Conservation (phyloP, 139 green algal genomes). For the Picochlorum sp. region DNA sequence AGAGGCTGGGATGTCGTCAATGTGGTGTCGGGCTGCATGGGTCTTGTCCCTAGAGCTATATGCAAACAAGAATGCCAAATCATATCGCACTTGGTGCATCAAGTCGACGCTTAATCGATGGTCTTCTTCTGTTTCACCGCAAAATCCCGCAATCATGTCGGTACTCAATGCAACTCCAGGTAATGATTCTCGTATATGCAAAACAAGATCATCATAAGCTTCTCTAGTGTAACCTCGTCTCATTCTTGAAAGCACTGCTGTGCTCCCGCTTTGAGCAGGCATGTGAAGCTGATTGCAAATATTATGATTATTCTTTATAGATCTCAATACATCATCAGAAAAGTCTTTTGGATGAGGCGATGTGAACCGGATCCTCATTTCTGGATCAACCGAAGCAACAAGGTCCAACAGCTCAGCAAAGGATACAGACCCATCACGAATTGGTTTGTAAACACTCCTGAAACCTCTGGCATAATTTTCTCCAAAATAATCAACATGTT, state of each 20-base stretch:
- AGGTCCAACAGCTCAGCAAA: conserved; percentile 75
- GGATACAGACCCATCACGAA: conserved; percentile 29
- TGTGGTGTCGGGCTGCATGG: conserved; percentile 55
- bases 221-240: conserved; percentile 67
- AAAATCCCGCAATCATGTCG: conserved; percentile 60
- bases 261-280: conserved; percentile 76
- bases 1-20: conserved; percentile 52
- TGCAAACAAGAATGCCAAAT: conserved; percentile 80
- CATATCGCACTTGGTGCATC: conserved; percentile 46
- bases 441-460: conserved; percentile 63
- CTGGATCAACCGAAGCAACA: conserved; percentile 52
- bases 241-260: conserved; percentile 63
- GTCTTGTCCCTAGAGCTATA: conserved; percentile 74
- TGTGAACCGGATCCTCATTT: conserved; percentile 87
- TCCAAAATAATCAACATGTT: background rate
- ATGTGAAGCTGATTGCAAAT: conserved; percentile 83
- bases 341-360: conserved; percentile 86
- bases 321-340: conserved; percentile 54
- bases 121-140: conserved; percentile 77
- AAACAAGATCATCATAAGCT: conserved; percentile 73
- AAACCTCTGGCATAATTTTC: conserved; percentile 47
- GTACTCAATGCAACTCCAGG: conserved; percentile 57
- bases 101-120: conserved; percentile 67
- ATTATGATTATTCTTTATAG: conserved; percentile 56
- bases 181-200: conserved; percentile 32